phyloP scores from a whole-genome alignment of 2,329 filamentous ascomycete species.

The Raffaelea deltoideospora region DNA sequence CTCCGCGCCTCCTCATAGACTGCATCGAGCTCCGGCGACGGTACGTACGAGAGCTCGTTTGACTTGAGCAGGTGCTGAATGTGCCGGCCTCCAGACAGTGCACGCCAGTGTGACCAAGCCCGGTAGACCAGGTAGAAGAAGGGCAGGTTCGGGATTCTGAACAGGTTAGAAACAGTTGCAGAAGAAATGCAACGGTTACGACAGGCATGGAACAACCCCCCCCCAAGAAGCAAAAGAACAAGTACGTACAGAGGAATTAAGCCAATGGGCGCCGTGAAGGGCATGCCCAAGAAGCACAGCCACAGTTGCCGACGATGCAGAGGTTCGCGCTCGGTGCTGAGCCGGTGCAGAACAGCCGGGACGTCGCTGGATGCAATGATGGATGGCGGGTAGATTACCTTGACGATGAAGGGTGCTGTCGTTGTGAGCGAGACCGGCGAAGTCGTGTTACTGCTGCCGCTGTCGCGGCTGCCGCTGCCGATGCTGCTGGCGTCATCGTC shows the following conservation, averaged over 20 bases:
- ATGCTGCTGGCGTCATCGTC: background rate
- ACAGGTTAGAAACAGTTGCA: too few relatives aligned
- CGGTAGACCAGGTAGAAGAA: slow-evolving; percentile 94
- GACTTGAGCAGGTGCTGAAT: slow-evolving; percentile 67
- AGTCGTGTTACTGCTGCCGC: background rate
- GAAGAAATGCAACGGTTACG: too few relatives aligned
- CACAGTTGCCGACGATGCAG: slow-evolving; percentile 64
- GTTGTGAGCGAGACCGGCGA: too few relatives aligned
- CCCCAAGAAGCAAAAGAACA: too few relatives aligned
- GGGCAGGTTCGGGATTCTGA: slow-evolving; percentile 76
- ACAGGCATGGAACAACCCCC: too few relatives aligned
- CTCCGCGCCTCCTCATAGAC: slow-evolving; percentile 46
- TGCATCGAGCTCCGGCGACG: slow-evolving; percentile 56
- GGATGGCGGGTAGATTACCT: slow-evolving; percentile 61
- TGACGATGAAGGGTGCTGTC: slow-evolving; percentile 32
- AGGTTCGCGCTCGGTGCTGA: slow-evolving; percentile 68
- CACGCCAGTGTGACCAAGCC: slow-evolving; percentile 84
- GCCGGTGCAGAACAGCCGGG: slow-evolving; percentile 44
- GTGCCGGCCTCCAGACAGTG: slow-evolving; percentile 70
- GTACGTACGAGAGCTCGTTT: slow-evolving; percentile 48
- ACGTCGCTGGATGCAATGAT: slow-evolving; percentile 53
- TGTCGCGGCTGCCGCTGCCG: background rate
- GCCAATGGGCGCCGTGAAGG: slow-evolving; percentile 67
- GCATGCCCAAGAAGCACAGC: slow-evolving; percentile 72
- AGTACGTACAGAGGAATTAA: slow-evolving; percentile 64